Evolutionary conservation across 441 rosid species (phyloP), one percentile per base, ranked within the genome.

Genomic region (Populus hybrid): DNA sequence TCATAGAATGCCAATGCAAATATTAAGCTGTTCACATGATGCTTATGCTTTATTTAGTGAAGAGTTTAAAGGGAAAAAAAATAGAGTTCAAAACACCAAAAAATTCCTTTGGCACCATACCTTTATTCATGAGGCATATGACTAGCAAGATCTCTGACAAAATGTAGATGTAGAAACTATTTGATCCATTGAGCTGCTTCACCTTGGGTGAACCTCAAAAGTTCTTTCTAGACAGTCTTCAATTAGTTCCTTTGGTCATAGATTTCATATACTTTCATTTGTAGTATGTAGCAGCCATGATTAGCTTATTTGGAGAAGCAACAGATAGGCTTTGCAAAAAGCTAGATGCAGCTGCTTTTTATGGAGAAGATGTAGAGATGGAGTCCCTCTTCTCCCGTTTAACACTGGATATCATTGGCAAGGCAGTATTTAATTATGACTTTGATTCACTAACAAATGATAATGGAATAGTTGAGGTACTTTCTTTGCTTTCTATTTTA

Each of bases 221-320:
- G 3, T 24, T 5, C 12, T 50, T 14, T 74, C 28, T 23, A 28
- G 66, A 70, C 38, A 6, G 76, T 67, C 34, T 59, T 73, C 2
- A 23, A 32, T 73, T 26, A 42, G 57, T 10, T 7, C 32, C 14
- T 67, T 74, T 54, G 26, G 26, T 16, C 35, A 66, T 61, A 82
- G 76, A 67, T 76, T 80, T 70, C 35, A 63, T 54, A 30, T 73
- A 36, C 35, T 73, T 79, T 75, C 35, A 77, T 74, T 73, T 83
- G 80, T 84, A 96, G 99, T 96, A 91, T 84, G 98, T 96, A 70
- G 90, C 96, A 35, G 97, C 98, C 77, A 96, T 96, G 99, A 89
- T 96, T 77, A 81, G 85, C 81, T 84, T 96, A 79, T 96, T 96
- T 73, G 98, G 95, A 78, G 83, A 90, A 89, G 97, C 97, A 79